Base-by-base conservation (phyloP, 2,329 filamentous ascomycete species). In the Ascochyta rabiei region DNA sequence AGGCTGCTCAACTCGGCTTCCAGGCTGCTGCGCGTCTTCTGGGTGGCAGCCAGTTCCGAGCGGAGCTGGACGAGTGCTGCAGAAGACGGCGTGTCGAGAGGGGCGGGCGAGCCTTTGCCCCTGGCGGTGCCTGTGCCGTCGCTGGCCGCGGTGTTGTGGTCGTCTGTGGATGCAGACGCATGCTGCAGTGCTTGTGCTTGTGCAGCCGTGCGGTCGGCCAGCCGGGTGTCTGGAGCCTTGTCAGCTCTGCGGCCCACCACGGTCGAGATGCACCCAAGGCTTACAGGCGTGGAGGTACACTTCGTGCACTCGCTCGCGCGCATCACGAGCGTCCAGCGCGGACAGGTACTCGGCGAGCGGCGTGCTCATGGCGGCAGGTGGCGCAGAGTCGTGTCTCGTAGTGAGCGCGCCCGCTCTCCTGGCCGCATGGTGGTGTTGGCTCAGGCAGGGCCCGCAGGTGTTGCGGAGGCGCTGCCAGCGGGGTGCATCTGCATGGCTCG, bases 281-380 rank as follows among this genome's bases (percentile, higher is more conserved):
- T 34, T 73, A 96, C 93, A 96, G 58, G 90, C 88, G 72, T 91
- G 83, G 67, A 96, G 89, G 57, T 96, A 83, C 47, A 86, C 83
- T 67, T 80, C 77, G 64, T 87, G 85, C 53, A 80, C 81, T 68
- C 85, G 82, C 69, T 91, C 89, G 59, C 86, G 83, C 68, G 86
- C 83, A 67, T 91, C 90, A 60, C 86, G 82, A 67, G 89, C 87
- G 64, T 86, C 83, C 62, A 98, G 81, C 61, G 89, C 88, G 58
- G 85, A 81, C 59, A 90, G 81, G 75, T 96, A 97, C 68, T 96
- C 89, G 63, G 90, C 86, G 69, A 88, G 84, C 90, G 93, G 96
- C 79, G 84, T 85, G 60, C 85, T 82, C 84, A 86, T 86, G 72
- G 71, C 63, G 70, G 72, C 12, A 62, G 42, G 24, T 63, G 44